Percentiles rank a stretch among this genome's conserved stretches.
Evolutionary conservation across 1,284 basidiomycete genomes (phyloP).

Genomic region (Austropuccinia psidii): DNA sequence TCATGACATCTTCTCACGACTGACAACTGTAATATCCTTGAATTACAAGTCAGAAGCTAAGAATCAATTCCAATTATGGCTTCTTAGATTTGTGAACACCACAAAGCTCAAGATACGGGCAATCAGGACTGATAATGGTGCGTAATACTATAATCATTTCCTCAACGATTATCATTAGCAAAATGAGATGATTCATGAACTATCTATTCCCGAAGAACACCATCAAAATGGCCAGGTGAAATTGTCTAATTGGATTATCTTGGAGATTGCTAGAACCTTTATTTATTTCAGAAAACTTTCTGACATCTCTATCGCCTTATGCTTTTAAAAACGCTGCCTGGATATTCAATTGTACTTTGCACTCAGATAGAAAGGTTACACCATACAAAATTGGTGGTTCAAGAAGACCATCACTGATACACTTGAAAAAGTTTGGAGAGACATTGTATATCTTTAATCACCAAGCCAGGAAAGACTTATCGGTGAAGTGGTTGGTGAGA

Average conservation of each 20-base stretch:
- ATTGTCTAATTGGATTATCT: background rate
- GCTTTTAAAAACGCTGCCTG: background rate
- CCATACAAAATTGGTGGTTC: background rate
- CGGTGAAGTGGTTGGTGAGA: no score
- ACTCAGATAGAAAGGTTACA: background rate
- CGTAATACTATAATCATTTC: background rate
- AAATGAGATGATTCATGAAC: background rate
- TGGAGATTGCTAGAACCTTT: conserved; percentile 5
- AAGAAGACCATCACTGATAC: no score
- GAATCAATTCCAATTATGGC: background rate
- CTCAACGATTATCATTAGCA: background rate
- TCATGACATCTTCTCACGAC: background rate
- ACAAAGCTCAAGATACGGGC: background rate
- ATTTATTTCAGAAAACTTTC: background rate
- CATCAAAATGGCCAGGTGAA: conserved; percentile 7
- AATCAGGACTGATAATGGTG: background rate
- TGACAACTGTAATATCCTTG: background rate
- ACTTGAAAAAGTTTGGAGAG: no score
- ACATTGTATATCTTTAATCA: no score
- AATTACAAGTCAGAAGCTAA: background rate
- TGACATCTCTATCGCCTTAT: background rate
- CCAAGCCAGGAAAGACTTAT: no score
- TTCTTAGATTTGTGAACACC: background rate
- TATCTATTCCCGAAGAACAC: background rate
- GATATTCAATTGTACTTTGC: background rate